Conservation (phyloP, 176 grass and related monocot species). For the Paspalum vaginatum region DNA sequence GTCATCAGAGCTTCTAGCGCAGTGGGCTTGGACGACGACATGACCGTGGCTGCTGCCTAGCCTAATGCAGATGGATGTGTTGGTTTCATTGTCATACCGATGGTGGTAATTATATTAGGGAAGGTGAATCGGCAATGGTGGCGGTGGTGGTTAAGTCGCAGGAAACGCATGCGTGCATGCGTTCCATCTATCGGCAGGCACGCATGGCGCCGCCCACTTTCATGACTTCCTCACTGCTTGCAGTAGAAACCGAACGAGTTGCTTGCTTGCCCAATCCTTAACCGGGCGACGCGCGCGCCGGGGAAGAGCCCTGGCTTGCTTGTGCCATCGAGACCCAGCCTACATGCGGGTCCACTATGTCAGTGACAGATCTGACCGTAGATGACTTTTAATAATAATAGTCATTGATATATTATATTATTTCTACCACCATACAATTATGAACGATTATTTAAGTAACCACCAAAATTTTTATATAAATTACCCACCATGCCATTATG, state of each 20-base stretch:
- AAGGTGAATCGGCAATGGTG: background rate
- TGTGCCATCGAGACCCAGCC: background rate
- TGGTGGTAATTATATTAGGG: too few species aligned
- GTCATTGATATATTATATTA: too few species aligned
- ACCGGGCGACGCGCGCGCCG: too few species aligned
- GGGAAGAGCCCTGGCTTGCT: background rate
- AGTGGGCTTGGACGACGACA: background rate
- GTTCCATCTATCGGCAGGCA: background rate
- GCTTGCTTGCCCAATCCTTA: too few species aligned
- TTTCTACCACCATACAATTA: too few species aligned
- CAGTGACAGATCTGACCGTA: background rate
- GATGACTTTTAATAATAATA: too few species aligned
- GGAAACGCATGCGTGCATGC: constrained; percentile 21
- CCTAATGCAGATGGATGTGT: background rate
- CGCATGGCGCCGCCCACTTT: constrained; percentile 24
- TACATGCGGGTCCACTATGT: background rate
- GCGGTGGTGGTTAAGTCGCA: constrained; percentile 30
- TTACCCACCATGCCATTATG: too few species aligned
- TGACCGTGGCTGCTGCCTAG: background rate
- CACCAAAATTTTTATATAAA: too few species aligned
- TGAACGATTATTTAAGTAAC: too few species aligned
- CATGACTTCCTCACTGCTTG: background rate
- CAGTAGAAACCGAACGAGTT: background rate
- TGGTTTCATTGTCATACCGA: background rate
- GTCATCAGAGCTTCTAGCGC: background rate